Conservation (phyloP, 140 eudicot genomes). For the Stevia rebaudiana region DNA sequence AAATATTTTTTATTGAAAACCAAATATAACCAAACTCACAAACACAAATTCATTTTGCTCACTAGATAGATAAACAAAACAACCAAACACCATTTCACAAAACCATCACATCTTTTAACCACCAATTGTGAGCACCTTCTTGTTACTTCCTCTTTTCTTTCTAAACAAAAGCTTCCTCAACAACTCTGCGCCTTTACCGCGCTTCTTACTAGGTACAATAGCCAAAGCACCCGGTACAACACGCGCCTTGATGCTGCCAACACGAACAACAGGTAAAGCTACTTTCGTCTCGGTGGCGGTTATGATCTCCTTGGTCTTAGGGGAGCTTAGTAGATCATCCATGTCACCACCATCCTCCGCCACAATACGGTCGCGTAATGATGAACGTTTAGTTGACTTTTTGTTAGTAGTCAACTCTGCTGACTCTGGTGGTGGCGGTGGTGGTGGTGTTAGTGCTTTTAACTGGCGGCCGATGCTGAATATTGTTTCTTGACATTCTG, state of each 20-base stretch:
- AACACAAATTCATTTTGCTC: conserved; percentile 9
- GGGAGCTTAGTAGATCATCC: conserved; percentile 33
- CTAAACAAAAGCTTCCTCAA: conserved; percentile 59
- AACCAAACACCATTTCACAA: conserved; percentile 17
- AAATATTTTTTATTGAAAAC: conserved; percentile 18
- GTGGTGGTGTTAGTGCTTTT: conserved; percentile 50
- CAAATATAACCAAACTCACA: conserved; percentile 22
- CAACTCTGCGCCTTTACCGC: conserved; percentile 49
- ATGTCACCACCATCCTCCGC: conserved; percentile 42
- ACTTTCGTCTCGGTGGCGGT: conserved; percentile 30
- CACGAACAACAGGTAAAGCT: conserved; percentile 26
- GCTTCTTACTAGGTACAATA: conserved; percentile 49
- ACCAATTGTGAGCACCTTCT: conserved; percentile 41
- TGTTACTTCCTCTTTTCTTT: conserved; percentile 56
- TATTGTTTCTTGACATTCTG: conserved; percentile 72
- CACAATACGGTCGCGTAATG: conserved; percentile 69
- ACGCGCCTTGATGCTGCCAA: conserved; percentile 27
- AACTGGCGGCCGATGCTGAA: conserved; percentile 68
- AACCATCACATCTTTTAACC: conserved; percentile 11
- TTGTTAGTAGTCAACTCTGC: conserved; percentile 18
- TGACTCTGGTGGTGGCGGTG: conserved; percentile 37
- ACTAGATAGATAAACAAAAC: conserved; percentile 11
- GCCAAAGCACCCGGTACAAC: conserved; percentile 47
- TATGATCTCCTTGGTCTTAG: conserved; percentile 44
- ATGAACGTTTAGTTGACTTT: conserved; percentile 39